These are phyloP conservation scores for Aspergillus cavernicola DNA, from an alignment of 495 filamentous ascomycete genomes.

Conservation along the genomic window DNA sequence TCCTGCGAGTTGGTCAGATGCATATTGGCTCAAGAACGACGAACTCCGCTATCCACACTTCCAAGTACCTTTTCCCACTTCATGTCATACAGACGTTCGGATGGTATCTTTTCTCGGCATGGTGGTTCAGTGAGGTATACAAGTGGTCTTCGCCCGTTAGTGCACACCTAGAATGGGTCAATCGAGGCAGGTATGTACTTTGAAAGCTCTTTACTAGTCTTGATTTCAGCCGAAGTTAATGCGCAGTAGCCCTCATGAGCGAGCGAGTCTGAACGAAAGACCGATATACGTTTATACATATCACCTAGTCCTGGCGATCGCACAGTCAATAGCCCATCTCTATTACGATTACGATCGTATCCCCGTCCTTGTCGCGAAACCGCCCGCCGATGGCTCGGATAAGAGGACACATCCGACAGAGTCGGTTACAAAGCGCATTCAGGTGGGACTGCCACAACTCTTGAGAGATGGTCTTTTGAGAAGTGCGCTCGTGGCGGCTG, in stretches of 20 bases:
- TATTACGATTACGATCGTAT: slow-evolving; percentile 71
- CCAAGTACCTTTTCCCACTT: slow-evolving; percentile 52
- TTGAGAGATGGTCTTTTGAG: slow-evolving; percentile 36
- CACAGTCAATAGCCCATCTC: slow-evolving; percentile 68
- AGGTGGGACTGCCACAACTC: slow-evolving; percentile 20
- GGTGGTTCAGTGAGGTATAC: slow-evolving; percentile 78
- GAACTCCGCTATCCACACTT: slow-evolving; percentile 59
- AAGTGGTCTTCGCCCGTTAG: slow-evolving; percentile 66
- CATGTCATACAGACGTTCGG: slow-evolving; percentile 62
- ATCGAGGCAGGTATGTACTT: slow-evolving; percentile 54
- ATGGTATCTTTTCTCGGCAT: slow-evolving; percentile 75
- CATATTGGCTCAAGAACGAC: slow-evolving; percentile 68
- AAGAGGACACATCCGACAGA: slow-evolving; percentile 35
- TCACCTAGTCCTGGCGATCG: slow-evolving; percentile 61
- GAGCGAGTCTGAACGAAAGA: slow-evolving; percentile 80
- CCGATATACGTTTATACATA: slow-evolving; percentile 75
- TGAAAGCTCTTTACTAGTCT: background rate
- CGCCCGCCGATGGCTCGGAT: slow-evolving; percentile 28
- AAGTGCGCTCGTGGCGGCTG: slow-evolving; percentile 40
- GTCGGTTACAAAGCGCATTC: slow-evolving; percentile 33
- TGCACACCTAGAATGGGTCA: slow-evolving; percentile 68
- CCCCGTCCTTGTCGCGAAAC: slow-evolving; percentile 47
- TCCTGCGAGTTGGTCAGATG: slow-evolving; percentile 81
- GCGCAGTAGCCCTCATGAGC: slow-evolving; percentile 53
- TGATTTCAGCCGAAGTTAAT: slow-evolving; percentile 9